Evolutionary conservation across 257 asterid genomes (phyloP).

Genomic region (Lithospermum erythrorhizon): DNA sequence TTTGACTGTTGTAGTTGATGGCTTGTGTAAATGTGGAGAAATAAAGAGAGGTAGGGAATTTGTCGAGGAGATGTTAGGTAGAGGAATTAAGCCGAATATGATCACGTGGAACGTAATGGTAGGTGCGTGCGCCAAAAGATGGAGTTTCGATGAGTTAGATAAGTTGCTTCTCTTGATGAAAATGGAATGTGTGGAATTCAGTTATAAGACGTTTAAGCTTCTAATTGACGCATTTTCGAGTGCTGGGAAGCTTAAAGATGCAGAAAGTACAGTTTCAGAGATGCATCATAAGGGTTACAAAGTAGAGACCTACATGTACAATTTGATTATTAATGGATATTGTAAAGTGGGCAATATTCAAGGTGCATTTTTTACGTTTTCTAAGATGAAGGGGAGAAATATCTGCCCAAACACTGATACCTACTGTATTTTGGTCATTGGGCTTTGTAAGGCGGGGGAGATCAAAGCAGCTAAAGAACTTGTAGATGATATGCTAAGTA

Average conservation of each 20-base stretch:
- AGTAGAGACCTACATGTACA: constrained; percentile 16
- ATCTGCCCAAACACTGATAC: constrained; percentile 19
- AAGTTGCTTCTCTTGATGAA: constrained; percentile 13
- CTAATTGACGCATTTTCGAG: constrained; percentile 34
- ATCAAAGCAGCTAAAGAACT: constrained; percentile 15
- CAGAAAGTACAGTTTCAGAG: constrained; percentile 23
- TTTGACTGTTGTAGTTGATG: constrained; percentile 31
- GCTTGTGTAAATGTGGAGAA: constrained; percentile 28
- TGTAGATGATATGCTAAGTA: constrained; percentile 14
- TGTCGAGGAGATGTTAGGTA: no score
- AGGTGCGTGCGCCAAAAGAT: constrained; percentile 29
- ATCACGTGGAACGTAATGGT: constrained; percentile 30
- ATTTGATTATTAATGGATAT: constrained; percentile 27
- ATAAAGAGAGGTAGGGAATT: constrained; percentile 16
- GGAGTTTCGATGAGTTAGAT: constrained; percentile 29
- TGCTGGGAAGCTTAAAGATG: constrained; percentile 26
- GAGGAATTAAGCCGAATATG: constrained; percentile 18
- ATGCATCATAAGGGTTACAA: constrained; percentile 27
- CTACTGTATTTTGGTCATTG: constrained; percentile 15
- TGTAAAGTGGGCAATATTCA: constrained; percentile 23
- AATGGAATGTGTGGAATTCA: constrained; percentile 20
- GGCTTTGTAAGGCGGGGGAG: constrained; percentile 12
- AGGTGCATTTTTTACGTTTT: constrained; percentile 15
- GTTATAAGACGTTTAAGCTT: constrained; percentile 20
- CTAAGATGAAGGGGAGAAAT: constrained; percentile 12